Evolutionary conservation across 2,329 filamentous ascomycete genomes (phyloP), one percentile per base, ranked within the genome.

Genomic region (Xylaria hypoxylon): DNA sequence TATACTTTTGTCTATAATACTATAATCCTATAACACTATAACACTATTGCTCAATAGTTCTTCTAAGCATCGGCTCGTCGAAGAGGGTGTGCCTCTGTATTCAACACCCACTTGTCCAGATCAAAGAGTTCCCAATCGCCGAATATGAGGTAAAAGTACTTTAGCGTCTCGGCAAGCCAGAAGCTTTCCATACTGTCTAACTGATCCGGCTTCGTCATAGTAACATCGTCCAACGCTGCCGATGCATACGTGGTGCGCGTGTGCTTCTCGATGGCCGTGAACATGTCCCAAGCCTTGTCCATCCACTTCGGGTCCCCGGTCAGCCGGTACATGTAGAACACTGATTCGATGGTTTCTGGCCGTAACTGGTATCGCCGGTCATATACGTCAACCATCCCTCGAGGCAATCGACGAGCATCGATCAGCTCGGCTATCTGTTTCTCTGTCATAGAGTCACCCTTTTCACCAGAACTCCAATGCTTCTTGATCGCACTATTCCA

Each of bases 341-440:
- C 87, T 15, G 89, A 91, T 80, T 95, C 92, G 60, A 95, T 93
- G 2, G 92, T 92, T 79, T 95, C 92, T 22, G 92, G 92, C 64
- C 90, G 85, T 50, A 93, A 82, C 33, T 91, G 86, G 74, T 92
- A 92, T 62, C 84, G 83, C 45, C 81, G 78, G 64, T 90, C 86
- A 47, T 80, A 77, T 52, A 90, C 83, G 19, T 80, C 80, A 2
- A 84, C 80, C 75, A 90, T 86, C 22, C 89, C 89, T 5, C 78
- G 79, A 7, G 85, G 83, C 5, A 90, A 72, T 11, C 80, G 80
- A 63, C 82, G 80, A 52, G 80, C 77, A n/a, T 77, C 73, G 61
- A 84, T 80, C 52, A 77, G 71, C 4, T 72, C 70, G 40, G 79
- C 73, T 53, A 84, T 73, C 40, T 74, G 60, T 13, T 74, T 50